A percentile compares a stretch with the other conserved stretches of the same genome.
These are phyloP conservation scores for Phytopythium litorale DNA, from an alignment of 352 stramenopile genomes.

Conservation along the genomic window DNA sequence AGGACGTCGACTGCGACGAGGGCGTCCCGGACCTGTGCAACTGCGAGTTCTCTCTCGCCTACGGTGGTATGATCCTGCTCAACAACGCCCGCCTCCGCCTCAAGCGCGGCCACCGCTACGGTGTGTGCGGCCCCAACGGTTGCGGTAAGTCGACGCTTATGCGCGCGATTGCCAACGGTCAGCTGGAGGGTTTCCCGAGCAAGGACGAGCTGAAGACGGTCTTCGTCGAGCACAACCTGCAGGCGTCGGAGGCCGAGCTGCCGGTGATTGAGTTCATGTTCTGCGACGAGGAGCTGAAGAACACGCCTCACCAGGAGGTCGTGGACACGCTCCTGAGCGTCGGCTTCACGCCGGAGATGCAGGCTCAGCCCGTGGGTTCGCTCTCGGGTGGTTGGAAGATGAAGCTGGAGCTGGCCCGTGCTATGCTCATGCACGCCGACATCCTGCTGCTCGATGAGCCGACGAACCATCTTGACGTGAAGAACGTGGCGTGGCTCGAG, in stretches of 20 bases:
- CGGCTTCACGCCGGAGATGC: constrained; percentile 94
- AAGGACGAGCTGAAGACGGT: constrained; percentile 93
- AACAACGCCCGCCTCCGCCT: constrained; percentile 90
- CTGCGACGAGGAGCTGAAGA: constrained; percentile 88
- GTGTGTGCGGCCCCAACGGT: constrained; percentile 92
- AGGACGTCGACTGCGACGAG: constrained; percentile 97
- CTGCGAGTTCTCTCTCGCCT: constrained; percentile 98
- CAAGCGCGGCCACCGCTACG: constrained; percentile 91
- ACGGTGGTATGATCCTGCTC: constrained; percentile 91
- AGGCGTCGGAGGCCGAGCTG: constrained; percentile 86
- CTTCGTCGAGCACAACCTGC: constrained; percentile 97
- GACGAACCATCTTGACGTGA: constrained; percentile 93
- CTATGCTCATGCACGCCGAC: constrained; percentile 95
- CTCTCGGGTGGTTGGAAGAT: constrained; percentile 96
- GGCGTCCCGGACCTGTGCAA: constrained; percentile 98
- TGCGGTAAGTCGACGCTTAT: constrained; percentile 97
- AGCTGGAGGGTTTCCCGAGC: constrained; percentile 96
- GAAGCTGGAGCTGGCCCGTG: constrained; percentile 92
- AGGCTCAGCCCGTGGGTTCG: constrained; percentile 88
- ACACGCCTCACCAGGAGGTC: constrained; percentile 87
- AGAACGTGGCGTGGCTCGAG: constrained; percentile 92
- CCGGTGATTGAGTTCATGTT: constrained; percentile 85
- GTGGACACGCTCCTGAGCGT: constrained; percentile 89
- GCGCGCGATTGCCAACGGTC: constrained; percentile 93
- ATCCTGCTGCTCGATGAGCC: constrained; percentile 96